Base-by-base conservation (phyloP, 192 early-diverging fungal species). In the Rhizoclosmatium sp. region DNA sequence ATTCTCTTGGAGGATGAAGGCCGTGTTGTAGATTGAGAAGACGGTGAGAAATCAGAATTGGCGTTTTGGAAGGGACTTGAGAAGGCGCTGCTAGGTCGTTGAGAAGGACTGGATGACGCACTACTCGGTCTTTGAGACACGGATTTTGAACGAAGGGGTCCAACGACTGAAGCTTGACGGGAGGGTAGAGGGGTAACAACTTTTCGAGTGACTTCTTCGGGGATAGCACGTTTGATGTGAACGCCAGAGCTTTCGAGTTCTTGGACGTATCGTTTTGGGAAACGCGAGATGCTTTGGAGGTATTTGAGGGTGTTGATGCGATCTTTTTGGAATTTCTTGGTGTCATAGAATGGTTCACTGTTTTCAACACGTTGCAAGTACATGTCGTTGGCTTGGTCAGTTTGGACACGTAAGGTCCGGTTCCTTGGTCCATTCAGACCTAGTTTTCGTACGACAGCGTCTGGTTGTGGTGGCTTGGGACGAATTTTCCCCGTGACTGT, bases 391-490 rank as follows among this genome's bases (percentile, higher is more conserved):
- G n/a, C 77, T 42, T 70, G 19, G 59, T 70, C 67, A 12, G 77
- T 78, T 78, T 71, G n/a, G 4, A 48, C 59, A 9, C 41, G 49
- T 16, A 78, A 61, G 14, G 16, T 23, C 42, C 77, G 77, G 3
- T 78, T 78, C 31, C 59, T 58, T 21, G 77, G 77, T 4, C 77
- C 77, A 60, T 78, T 78, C 19, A 70, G 42, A 2, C 72, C 72
- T 4, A 61, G 21, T 16, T 59, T 75, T 9, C 59, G 58, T 10
- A 75, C 19, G 16, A 75, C 59, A 2, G 72, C 59, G 47, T 59
- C 59, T 61, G 72, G 59, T 4, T 23, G 40, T 47, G 44, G 59
- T 40, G 72, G 42, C 45, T 75, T 21, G 4, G 72, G 60, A 4
- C 72, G 23, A 3, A 31, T 44, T 23, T 45, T 31, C 31, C 31